A percentile compares a stretch with the other conserved stretches of the same genome.
Conservation (phyloP, 345 rosid genomes). For the Arabidopsis arenosa region DNA sequence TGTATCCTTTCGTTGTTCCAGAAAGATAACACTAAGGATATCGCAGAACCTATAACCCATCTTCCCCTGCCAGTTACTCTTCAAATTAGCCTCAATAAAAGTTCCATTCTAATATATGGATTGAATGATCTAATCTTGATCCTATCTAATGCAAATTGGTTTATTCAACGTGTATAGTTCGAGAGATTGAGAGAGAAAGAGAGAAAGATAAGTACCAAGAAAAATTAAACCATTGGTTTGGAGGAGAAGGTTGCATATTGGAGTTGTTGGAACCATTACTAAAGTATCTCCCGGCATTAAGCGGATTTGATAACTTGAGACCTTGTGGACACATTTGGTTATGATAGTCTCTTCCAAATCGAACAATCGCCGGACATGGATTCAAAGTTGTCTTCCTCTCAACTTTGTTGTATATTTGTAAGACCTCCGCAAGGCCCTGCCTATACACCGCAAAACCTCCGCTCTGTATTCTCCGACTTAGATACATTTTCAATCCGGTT, state of each 20-base stretch:
- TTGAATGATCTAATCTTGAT: not conserved
- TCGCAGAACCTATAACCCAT: slow-evolving; percentile 60
- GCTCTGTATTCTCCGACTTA: slow-evolving; percentile 33
- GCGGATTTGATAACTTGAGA: slow-evolving; percentile 28
- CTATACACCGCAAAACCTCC: slow-evolving; percentile 29
- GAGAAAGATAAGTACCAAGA: slow-evolving; percentile 46
- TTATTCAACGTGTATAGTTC: not conserved
- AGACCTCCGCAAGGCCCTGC: slow-evolving; percentile 33
- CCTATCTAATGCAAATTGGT: not conserved
- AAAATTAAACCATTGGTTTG: slow-evolving; percentile 42
- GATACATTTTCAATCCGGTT: slow-evolving; percentile 31
- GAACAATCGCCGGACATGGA: slow-evolving; percentile 30
- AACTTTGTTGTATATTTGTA: slow-evolving; percentile 35
- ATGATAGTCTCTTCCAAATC: slow-evolving; percentile 32
- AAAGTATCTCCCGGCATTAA: slow-evolving; percentile 29
- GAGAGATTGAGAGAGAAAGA: not conserved
- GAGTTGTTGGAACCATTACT: slow-evolving; percentile 19
- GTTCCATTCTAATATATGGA: not conserved
- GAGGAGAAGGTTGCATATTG: slow-evolving; percentile 37
- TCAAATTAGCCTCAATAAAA: not conserved
- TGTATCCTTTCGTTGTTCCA: slow-evolving; percentile 57
- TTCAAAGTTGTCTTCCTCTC: slow-evolving; percentile 26
- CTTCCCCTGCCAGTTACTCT: slow-evolving; percentile 57
- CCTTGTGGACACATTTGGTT: slow-evolving; percentile 25
- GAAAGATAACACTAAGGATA: slow-evolving; percentile 56